Base-by-base conservation (phyloP, 1,139 yeast genomes). In the Debaryomyces fabryi region DNA sequence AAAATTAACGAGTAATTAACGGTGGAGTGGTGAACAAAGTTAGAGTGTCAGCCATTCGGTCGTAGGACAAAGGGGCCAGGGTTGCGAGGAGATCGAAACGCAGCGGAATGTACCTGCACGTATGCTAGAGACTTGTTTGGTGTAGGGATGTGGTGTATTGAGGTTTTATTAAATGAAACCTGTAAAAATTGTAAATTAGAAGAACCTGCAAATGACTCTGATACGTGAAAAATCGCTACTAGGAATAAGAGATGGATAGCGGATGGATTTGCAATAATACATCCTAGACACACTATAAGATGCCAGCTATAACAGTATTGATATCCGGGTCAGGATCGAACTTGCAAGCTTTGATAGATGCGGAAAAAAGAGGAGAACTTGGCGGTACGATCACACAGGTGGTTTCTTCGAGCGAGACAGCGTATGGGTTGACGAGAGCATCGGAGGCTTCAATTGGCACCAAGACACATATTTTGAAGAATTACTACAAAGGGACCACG, bases 301-400 rank as follows among this genome's bases (percentile, higher is more conserved):
- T 52, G 56, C 49, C 67, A 38, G 68, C 65, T 55, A 81, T 88
- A 53, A 76, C 88, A 9, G 97, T 93, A 1, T 79, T 93, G 45
- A 93, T 93, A 43, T 92, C 98, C 1, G 99, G 99, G 1, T 86
- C 88, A 23, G 99, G 99, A 1, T 85, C 97, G 18, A 93, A 93
- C 62, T 74, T 93, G 40, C 99, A 93, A 66, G 98, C 99, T 0
- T 74, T 93, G 37, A 89, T 93, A 42, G 96, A 93, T 64, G 89
- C 96, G 1, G 71, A 79, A 46, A 63, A 63, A 5, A 57, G 62
- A 2, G 76, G 78, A 1, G 66, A 71, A 15, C 69, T 69, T 10
- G 65, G 74, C 24, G 95, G 88, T 0, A 68, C 72, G 40, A 83
- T 91, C 48, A 74, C 81, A 16, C 82, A 83, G 58, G 99, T 93